Evolutionary conservation across 179 eudicot genomes (phyloP).

Genomic region (Silene vulgaris): DNA sequence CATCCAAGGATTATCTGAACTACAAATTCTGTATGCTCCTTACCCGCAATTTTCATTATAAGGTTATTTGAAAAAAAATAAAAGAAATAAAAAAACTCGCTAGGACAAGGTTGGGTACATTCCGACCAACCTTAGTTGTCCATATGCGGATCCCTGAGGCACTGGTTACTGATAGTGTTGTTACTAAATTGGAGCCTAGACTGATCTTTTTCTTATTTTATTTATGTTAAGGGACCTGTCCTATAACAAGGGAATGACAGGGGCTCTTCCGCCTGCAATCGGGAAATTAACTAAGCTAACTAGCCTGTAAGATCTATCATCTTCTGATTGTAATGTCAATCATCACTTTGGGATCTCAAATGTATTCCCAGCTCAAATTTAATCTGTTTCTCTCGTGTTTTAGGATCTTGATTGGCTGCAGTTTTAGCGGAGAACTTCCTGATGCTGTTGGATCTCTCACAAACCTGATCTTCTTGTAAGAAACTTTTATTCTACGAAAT

Average conservation of each 20-base stretch:
- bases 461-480: conserved; percentile 50
- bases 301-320: conserved; percentile 40
- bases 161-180: too few species aligned
- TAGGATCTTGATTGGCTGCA: conserved; percentile 56
- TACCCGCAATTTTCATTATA: not conserved
- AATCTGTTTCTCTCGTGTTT: not conserved
- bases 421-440: conserved; percentile 58
- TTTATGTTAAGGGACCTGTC: conserved; percentile 43
- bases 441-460: conserved; percentile 48
- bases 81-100: too few species aligned
- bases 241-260: conserved; percentile 43
- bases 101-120: too few species aligned
- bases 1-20: conserved; percentile 43
- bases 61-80: too few species aligned
- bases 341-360: not conserved
- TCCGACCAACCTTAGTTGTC: too few species aligned
- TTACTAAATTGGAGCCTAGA: too few species aligned
- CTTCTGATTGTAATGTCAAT: not conserved
- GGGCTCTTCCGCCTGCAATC: conserved; percentile 45
- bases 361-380: not conserved
- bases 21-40: conserved; percentile 54
- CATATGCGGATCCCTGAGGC: too few species aligned
- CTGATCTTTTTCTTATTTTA: not conserved
- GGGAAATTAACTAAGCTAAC: conserved; percentile 46
- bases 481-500: conserved; percentile 1